Base-by-base conservation (phyloP, 2,329 filamentous ascomycete genomes). In the Westerdykella sp. region DNA sequence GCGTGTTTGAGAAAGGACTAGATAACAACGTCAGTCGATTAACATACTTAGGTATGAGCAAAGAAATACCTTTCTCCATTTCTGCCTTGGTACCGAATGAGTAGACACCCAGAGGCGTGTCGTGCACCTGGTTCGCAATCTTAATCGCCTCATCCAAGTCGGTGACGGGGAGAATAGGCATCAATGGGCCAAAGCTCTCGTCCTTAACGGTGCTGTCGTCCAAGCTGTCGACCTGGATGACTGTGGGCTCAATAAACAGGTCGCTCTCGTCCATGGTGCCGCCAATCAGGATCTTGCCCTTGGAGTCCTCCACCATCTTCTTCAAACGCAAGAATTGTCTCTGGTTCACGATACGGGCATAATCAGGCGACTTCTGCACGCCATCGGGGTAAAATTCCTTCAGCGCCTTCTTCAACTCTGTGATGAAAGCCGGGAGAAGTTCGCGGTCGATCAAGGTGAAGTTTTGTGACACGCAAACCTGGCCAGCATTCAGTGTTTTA, bases 171-270 rank as follows among this genome's bases (percentile, higher is more conserved):
- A 95, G 71, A 49, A 97, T 81, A 49, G 87, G 83, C 54, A 95
- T 88, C 46, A 95, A 76, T n/a, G 93, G 93, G 6, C 91, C 93
- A 63, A 98, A 98, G 35, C 83, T 87, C 71, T 98, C 93, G 50
- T 95, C 80, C 18, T 72, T 71, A 60, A 96, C 78, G 67, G 96
- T 79, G 6, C 83, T 77, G 69, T 95, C 91, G 39, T 90, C 77
- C 13, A 78, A 63, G 48, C 80, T 81, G 52, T 86, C 76, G 31
- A 96, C 84, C 47, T 87, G 76, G n/a, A 98, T 82, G n/a, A 91
- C 81, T 0, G 93, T 98, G 1, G 90, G 87, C 64, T 91, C 88
- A 55, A 98, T 93, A 69, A 85, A 96, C 39, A 85, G 81, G 25
- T 87, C 78, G 30, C 77, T 73, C 62, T 87, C 83, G 65, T 97